Evolutionary conservation across 208 protist genomes (phyloP), one percentile per base, ranked within the genome.

Genomic region (Leishmania guyanensis): DNA sequence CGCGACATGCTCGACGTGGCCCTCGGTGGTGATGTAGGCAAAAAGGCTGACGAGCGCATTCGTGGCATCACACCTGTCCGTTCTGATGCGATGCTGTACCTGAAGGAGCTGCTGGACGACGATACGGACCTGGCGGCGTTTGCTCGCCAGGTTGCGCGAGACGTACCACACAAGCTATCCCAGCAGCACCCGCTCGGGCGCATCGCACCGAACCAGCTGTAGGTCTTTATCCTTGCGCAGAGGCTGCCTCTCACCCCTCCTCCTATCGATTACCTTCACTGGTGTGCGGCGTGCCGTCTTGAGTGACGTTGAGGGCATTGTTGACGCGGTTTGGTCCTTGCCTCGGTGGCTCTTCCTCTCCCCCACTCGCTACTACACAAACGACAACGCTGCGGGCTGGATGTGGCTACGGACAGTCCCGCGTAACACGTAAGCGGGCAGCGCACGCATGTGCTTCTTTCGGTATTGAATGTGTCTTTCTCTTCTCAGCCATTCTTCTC

Each of bases 101-200:
- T 97, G 56, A 95, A 96, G 77, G 92, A 97, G 79, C 80, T 97
- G 36, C 86, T 97, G 48, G 94, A 97, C 79, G 94, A 97, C 78
- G 91, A 94, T 71, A 97, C 94, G n/a, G 92, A 97, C 66, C 73
- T 97, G 22, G 85, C 89, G 1, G 86, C 91, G 53, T 79, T 97
- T 53, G 92, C 94, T 39, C 84, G 87, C 29, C 82, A 88, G 72
- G 80, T 97, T 26, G 92, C 92, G 54, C 90, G 88, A 76, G 92
- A 97, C 20, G 81, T 97, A 60, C 91, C 92, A 9, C 80, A 83
- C 22, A 71, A 85, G 50, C 88, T 97, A 78, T 91, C 90, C 17
- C 83, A 88, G 74, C 77, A 94, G 77, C 91, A 94, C 79, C 91
- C 94, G 1, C 84, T 89, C 20, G 91, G 94, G 16, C 66, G 70